phyloP scores from a whole-genome alignment of 331 rosid species.

The Erythrophleum ivorense region DNA sequence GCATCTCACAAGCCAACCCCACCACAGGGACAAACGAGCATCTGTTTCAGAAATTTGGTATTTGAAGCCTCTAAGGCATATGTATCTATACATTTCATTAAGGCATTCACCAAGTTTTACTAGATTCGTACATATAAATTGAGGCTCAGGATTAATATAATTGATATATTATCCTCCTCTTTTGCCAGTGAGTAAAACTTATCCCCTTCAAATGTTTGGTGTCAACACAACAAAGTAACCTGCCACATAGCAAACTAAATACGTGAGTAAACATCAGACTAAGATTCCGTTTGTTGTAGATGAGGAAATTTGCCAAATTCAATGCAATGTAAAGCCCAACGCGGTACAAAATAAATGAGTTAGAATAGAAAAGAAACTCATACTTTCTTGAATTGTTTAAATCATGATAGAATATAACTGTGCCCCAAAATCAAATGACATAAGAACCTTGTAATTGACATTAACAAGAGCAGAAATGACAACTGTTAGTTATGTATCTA shows the following conservation, averaged over 20 bases:
- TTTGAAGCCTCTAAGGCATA: slow-evolving; percentile 42
- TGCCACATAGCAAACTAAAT: slow-evolving; percentile 36
- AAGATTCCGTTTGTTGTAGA: background rate
- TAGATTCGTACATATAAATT: slow-evolving; percentile 40
- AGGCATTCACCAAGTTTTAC: slow-evolving; percentile 48
- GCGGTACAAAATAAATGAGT: background rate
- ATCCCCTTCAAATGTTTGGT: slow-evolving; percentile 37
- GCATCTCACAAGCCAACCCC: background rate
- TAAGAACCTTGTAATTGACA: background rate
- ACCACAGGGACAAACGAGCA: slow-evolving; percentile 11
- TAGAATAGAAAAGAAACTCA: background rate
- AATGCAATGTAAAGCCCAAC: background rate
- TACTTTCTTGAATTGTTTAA: background rate
- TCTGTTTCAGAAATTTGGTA: slow-evolving; percentile 40
- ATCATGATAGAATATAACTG: background rate
- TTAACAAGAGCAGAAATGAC: background rate
- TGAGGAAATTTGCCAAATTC: slow-evolving; percentile 17
- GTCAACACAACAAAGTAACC: slow-evolving; percentile 25
- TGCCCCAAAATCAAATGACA: background rate
- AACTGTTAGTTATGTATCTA: background rate
- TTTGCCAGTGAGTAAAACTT: slow-evolving; percentile 41
- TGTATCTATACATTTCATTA: slow-evolving; percentile 56
- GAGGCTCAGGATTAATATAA: slow-evolving; percentile 36
- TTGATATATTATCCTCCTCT: slow-evolving; percentile 38
- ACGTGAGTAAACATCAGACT: slow-evolving; percentile 19